Base-by-base conservation (phyloP, 768 basidiomycete species). In the Serendipita vermifera region DNA sequence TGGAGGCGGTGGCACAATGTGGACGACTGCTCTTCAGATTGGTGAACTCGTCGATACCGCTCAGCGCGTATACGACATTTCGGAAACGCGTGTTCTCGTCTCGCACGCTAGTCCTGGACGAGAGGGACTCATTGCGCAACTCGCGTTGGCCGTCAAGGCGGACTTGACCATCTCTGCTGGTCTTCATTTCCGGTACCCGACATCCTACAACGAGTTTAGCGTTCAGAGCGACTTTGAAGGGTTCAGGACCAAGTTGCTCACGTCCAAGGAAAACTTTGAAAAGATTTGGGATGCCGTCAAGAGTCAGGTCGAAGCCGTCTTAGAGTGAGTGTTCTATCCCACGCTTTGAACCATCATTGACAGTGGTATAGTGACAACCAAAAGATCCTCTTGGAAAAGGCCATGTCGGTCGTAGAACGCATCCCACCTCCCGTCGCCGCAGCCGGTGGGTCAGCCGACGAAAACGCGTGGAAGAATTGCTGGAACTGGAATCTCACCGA, bases 401-500 rank as follows among this genome's bases (percentile, higher is more conserved):
- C 88, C 0, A 71, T 97, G 40, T 79, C 78, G 11, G 89, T 96
- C 32, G 75, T 90, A 32, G 85, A 87, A 62, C 80, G 88, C 41
- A 70, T 96, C 4, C 93, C 93, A 1, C 71, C 76, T 3, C 61
- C 73, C 0, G 69, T 74, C 40, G 72, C 77, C 24, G 71, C 75
- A 43, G 64, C 69, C 36, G 73, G 70, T 20, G 72, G 76, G 6
- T 74, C 77, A 2, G 77, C 78, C 2, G 94, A 99, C 67, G 92
- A 97, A 63, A 82, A 85, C 2, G 83, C 88, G 0, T 99, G 96
- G 96, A 99, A 97, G 70, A 97, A 96, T 67, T 91, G 89, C 67
- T 97, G 94, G 94, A 91, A 96, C 67, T 96, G 94, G 94, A 94
- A 97, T 64, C 71, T 98, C 38, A 92, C 92, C 60, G 96, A 99